A percentile compares a stretch with the other conserved stretches of the same genome.
phyloP scores from a whole-genome alignment of 345 rosid genomes.

The Brassica incana region DNA sequence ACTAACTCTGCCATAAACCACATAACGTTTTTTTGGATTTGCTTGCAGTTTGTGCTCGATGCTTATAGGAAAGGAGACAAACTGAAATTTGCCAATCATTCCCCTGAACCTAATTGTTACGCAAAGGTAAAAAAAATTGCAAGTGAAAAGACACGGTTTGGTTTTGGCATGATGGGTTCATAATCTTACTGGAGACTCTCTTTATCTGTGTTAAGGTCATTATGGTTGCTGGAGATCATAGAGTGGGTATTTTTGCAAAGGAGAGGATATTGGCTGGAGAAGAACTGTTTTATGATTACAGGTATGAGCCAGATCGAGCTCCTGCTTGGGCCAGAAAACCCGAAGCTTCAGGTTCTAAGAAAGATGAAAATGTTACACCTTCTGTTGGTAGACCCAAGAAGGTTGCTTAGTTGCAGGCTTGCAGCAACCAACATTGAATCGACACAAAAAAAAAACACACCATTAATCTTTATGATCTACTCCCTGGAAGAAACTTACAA shows the following conservation, averaged over 20 bases:
- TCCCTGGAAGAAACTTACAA: neutral
- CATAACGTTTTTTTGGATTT: conserved; percentile 11
- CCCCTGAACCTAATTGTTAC: conserved; percentile 97
- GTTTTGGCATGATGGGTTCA: neutral
- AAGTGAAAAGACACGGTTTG: neutral
- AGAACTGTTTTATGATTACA: conserved; percentile 91
- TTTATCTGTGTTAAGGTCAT: conserved; percentile 60
- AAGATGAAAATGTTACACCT: conserved; percentile 70
- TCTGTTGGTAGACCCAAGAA: conserved; percentile 91
- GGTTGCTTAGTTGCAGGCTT: conserved; percentile 57
- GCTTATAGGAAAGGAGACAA: conserved; percentile 98
- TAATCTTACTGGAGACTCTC: conserved; percentile 2
- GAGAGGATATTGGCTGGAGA: conserved; percentile 88
- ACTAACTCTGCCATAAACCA: neutral
- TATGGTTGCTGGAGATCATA: conserved; percentile 95
- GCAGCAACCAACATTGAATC: neutral
- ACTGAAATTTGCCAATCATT: conserved; percentile 92
- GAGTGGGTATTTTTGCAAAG: conserved; percentile 96
- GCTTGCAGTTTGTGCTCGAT: conserved; percentile 91
- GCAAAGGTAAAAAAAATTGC: conserved; percentile 65
- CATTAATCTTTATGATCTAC: conserved; percentile 12
- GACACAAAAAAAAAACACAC: neutral
- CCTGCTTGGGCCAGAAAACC: conserved; percentile 99
- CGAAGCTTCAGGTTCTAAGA: conserved; percentile 79
- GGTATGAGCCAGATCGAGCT: conserved; percentile 95